Percentiles rank a stretch among this genome's conserved stretches.
Conservation (phyloP, 768 basidiomycete species). For the Tricholoma matsutake region DNA sequence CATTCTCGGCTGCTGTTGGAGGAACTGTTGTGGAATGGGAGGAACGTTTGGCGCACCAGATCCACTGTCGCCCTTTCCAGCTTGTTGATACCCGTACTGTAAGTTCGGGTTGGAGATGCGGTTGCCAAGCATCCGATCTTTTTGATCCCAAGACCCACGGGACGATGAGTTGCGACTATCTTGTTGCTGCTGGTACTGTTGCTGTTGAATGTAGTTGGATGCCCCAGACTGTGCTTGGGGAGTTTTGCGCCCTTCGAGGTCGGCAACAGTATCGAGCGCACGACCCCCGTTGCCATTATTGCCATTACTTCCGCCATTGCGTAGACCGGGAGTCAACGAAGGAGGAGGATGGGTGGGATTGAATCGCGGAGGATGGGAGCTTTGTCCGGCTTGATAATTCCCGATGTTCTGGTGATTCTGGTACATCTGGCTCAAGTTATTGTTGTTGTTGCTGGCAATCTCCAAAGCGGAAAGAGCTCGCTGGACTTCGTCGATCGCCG, state of each 20-base stretch:
- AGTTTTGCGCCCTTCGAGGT: slow-evolving; percentile 66
- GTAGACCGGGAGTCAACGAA: slow-evolving; percentile 38
- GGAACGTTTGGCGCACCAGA: slow-evolving; percentile 61
- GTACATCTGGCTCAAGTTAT: slow-evolving; percentile 17
- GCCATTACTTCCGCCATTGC: slow-evolving; percentile 34
- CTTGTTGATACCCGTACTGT: slow-evolving; percentile 58
- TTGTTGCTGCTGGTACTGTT: slow-evolving; percentile 33
- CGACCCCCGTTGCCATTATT: slow-evolving; percentile 31
- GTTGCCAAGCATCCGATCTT: slow-evolving; percentile 52
- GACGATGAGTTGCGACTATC: slow-evolving; percentile 30
- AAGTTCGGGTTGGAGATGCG: slow-evolving; percentile 70
- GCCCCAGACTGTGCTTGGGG: slow-evolving; percentile 37
- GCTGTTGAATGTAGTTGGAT: slow-evolving; percentile 32
- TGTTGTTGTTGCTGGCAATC: slow-evolving; percentile 37
- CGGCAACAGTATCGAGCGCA: slow-evolving; percentile 56
- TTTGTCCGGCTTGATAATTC: slow-evolving; percentile 45
- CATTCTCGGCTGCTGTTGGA: slow-evolving; percentile 44
- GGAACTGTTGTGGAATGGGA: slow-evolving; percentile 68
- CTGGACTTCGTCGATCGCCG: slow-evolving; percentile 70
- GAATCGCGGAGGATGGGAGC: slow-evolving; percentile 68
- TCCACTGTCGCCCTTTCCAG: slow-evolving; percentile 30
- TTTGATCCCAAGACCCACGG: slow-evolving; percentile 59
- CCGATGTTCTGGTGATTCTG: slow-evolving; percentile 26
- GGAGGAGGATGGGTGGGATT: slow-evolving; percentile 49
- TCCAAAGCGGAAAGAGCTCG: slow-evolving; percentile 71